Evolutionary conservation across 108 stramenopile species (phyloP), one percentile per base, ranked within the genome.

Genomic region (Nannochloropsis gaditana): DNA sequence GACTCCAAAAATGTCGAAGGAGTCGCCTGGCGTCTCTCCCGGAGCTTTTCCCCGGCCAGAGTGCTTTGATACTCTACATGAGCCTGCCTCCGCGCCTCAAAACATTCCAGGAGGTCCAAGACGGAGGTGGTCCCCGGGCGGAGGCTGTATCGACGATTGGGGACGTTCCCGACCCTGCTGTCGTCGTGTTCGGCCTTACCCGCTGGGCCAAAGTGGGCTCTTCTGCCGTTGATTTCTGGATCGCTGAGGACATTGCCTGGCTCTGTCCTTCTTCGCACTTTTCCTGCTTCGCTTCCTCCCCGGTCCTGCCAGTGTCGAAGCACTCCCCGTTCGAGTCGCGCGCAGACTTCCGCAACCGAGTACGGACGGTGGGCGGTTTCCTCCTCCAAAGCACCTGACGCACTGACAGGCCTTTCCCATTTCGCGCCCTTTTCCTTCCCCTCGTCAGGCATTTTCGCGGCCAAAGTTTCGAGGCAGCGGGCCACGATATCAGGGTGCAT

Each of bases 401-500:
- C 59, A 31, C 31, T 31, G 31, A 31, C 31, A 31, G 31, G 31
- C 9, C 11, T 44, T 43, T 17, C n/a, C 42, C 44, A 9, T 43
- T 43, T 83, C 82, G 21, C 43, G n/a, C 43, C 44, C 2, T 83
- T 11, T 44, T 43, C n/a, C 82, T 43, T 43, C 43, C 82, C 82
- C 43, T 83, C 43, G 43, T 44, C 43, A 15, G 42, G 43, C 73
- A 41, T 45, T 44, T 47, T 80, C 11, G 85, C 43, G 17, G 83
- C 86, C 83, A 83, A 83, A 31, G 41, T 43, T 83, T 83, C 83
- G 41, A 87, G 83, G 19, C 86, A 83, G 9, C 86, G 50, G 80
- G 83, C 84, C 45, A 88, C 59, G 42, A 89, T 59, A 44, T 85
- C 85, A 45, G 88, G 88, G 83, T 89, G 88, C 88, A 89, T 89